These are phyloP conservation scores for Drosera capensis DNA, from an alignment of 148 eudicot genomes.

Conservation along the genomic window DNA sequence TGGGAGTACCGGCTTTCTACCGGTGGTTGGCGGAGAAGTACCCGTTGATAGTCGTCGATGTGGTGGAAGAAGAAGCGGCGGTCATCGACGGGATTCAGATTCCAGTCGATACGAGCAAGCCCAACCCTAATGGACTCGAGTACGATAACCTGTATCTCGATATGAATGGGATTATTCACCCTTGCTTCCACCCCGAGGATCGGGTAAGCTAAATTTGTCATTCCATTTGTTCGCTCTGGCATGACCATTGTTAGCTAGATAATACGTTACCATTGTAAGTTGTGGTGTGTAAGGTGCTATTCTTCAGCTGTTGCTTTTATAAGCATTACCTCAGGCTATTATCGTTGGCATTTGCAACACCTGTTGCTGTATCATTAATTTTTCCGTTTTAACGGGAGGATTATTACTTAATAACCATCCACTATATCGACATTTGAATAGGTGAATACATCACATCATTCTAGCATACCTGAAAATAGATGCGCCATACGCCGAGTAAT, in stretches of 20 bases:
- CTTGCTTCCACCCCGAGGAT: conserved; percentile 95
- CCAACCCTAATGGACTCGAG: conserved; percentile 75
- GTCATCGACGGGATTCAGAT: conserved; percentile 53
- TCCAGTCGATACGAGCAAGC: conserved; percentile 78
- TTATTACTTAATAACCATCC: no score
- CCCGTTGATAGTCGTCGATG: conserved; percentile 79
- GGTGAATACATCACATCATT: no score
- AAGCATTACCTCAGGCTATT: no score
- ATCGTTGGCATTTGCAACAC: no score
- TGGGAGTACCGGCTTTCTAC: conserved; percentile 98
- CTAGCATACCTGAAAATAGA: no score
- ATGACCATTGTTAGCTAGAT: no score
- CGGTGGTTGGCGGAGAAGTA: conserved; percentile 98
- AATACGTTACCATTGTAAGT: background rate
- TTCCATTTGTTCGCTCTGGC: background rate
- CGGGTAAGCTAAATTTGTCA: conserved; percentile 27
- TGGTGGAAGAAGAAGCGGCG: conserved; percentile 61
- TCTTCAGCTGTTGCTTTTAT: no score
- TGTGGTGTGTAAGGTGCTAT: no score
- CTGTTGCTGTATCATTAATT: no score
- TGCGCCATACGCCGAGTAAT: no score
- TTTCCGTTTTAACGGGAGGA: no score
- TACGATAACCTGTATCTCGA: conserved; percentile 86
- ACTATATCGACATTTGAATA: no score
- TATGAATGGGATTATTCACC: conserved; percentile 90